These are phyloP conservation scores for Cucumis melo DNA, from an alignment of 306 rosid genomes.

Conservation along the genomic window DNA sequence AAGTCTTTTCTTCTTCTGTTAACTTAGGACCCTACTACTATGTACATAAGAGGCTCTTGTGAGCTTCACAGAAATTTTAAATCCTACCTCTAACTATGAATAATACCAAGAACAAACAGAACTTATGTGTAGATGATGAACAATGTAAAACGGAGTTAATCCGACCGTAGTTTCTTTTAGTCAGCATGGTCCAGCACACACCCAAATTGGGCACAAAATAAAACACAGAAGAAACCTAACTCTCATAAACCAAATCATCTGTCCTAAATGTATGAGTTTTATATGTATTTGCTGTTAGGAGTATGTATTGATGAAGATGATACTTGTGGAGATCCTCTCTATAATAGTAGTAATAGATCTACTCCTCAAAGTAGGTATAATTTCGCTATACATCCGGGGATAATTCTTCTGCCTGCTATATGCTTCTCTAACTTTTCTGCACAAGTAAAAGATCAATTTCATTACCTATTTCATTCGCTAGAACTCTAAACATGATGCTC, in stretches of 20 bases:
- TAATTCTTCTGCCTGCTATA: constrained; percentile 34
- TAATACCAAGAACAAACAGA: background rate
- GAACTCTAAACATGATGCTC: background rate
- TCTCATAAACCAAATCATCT: constrained; percentile 35
- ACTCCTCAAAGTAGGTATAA: constrained; percentile 64
- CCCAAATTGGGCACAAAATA: constrained; percentile 18
- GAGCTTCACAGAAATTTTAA: constrained; percentile 7
- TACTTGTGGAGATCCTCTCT: constrained; percentile 42
- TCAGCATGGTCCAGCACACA: constrained; percentile 38
- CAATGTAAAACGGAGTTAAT: constrained; percentile 6
- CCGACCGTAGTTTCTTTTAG: constrained; percentile 26
- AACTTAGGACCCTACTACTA: background rate
- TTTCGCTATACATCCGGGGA: constrained; percentile 79
- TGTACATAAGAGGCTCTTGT: constrained; percentile 6
- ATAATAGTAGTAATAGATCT: constrained; percentile 44
- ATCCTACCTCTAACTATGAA: constrained; percentile 8
- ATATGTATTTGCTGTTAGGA: constrained; percentile 79
- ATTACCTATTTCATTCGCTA: background rate
- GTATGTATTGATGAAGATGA: constrained; percentile 60
- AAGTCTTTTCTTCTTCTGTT: background rate
- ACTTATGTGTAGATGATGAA: constrained; percentile 5
- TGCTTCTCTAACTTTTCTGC: constrained; percentile 72
- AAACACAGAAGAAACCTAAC: constrained; percentile 18
- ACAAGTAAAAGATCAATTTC: constrained; percentile 4
- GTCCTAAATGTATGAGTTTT: constrained; percentile 41